A percentile compares a stretch with the other conserved stretches of the same genome.
Evolutionary conservation across 1,284 basidiomycete species (phyloP).

Genomic region (Trichosporon faecale): DNA sequence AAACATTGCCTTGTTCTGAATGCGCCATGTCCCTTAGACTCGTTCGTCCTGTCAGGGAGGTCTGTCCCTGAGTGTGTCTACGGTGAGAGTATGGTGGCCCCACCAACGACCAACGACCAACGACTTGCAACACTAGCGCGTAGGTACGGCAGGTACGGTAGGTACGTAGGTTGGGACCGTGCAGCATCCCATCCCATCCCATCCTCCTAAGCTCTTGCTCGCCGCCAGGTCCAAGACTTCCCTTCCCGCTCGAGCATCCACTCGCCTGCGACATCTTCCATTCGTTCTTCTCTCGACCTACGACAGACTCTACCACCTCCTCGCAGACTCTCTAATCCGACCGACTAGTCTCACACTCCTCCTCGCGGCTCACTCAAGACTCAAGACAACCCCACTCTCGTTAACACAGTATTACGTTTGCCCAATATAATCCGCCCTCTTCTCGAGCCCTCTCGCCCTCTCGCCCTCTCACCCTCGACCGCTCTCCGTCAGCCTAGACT

Average conservation of each 20-base stretch:
- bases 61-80: neutral
- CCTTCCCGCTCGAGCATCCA: conserved; percentile 5
- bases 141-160: no score
- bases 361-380: no score
- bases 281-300: neutral
- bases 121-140: neutral
- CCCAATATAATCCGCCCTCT: neutral
- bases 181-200: no score
- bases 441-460: neutral
- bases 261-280: neutral
- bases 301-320: neutral
- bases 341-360: neutral
- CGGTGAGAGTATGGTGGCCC: neutral
- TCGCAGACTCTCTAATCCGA: neutral
- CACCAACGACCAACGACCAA: neutral
- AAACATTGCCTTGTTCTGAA: neutral
- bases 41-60: neutral
- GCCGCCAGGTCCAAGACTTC: neutral
- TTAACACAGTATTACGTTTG: neutral
- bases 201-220: no score
- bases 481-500: no score
- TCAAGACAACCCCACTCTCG: neutral
- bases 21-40: neutral
- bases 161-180: neutral
- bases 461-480: neutral